These are phyloP conservation scores for Citrullus amarus DNA, from an alignment of 306 rosid species.

Conservation along the genomic window DNA sequence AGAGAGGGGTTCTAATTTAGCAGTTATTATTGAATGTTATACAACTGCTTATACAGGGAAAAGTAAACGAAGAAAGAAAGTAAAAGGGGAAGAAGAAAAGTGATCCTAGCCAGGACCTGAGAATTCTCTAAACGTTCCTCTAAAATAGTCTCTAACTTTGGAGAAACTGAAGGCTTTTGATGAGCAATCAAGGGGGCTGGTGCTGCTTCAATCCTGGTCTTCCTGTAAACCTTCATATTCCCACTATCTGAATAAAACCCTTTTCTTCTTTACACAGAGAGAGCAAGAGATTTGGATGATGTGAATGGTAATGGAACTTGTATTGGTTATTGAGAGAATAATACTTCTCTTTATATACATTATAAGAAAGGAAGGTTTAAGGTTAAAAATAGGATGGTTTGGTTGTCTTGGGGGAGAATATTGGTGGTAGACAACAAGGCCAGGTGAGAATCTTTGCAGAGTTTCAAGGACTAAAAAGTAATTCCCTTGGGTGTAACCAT, in stretches of 20 bases:
- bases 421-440: too few species aligned
- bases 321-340: neutral
- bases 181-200: neutral
- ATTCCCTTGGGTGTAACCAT: too few species aligned
- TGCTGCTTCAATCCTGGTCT: neutral
- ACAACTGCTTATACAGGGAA: neutral
- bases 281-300: neutral
- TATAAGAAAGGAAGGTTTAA: neutral
- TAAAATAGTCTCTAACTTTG: neutral
- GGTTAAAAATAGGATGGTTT: neutral
- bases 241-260: neutral
- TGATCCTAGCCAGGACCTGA: neutral
- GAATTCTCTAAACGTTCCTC: neutral
- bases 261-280: neutral
- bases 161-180: neutral
- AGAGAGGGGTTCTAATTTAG: neutral
- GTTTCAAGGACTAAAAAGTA: too few species aligned
- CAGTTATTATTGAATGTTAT: neutral
- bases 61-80: neutral
- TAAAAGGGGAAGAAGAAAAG: neutral
- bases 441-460: too few species aligned
- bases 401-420: too few species aligned
- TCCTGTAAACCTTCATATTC: neutral
- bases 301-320: neutral
- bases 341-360: neutral